These are phyloP conservation scores for Pythium oligandrum DNA, from an alignment of 352 stramenopile species.

Conservation along the genomic window DNA sequence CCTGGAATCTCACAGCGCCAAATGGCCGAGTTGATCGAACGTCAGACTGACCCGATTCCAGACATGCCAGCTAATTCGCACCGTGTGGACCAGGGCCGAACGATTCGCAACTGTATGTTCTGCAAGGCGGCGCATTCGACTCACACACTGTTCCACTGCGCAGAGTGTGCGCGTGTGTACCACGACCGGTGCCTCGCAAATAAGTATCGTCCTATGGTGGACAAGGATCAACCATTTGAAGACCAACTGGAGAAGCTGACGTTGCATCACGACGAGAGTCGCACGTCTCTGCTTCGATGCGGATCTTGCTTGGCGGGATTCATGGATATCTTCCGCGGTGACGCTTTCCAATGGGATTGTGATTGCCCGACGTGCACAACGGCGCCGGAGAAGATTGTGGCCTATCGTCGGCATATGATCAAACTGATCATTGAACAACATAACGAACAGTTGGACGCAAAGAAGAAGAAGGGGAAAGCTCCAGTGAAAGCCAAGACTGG, in stretches of 20 bases:
- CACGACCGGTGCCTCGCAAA: slow-evolving; percentile 15
- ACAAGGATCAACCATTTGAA: slow-evolving; percentile 6
- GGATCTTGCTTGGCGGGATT: slow-evolving; percentile 12
- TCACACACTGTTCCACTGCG: slow-evolving; percentile 7
- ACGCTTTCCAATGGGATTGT: slow-evolving; percentile 11
- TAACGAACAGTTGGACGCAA: slow-evolving; percentile 9
- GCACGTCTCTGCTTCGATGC: slow-evolving; percentile 9
- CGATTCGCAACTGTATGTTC: slow-evolving; percentile 1
- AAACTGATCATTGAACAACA: slow-evolving; percentile 18
- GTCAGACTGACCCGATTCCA: not conserved
- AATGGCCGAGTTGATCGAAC: slow-evolving; percentile 8
- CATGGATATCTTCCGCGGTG: slow-evolving; percentile 11
- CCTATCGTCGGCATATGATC: slow-evolving; percentile 10
- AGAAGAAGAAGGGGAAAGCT: not conserved
- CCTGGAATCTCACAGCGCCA: slow-evolving; percentile 13
- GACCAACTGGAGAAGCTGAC: slow-evolving; percentile 6
- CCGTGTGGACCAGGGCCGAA: slow-evolving; percentile 3
- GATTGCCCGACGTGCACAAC: slow-evolving; percentile 10
- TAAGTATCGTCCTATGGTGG: not conserved
- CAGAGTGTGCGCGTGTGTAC: slow-evolving; percentile 12
- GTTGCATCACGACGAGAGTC: slow-evolving; percentile 3
- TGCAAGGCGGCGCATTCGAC: slow-evolving; percentile 7
- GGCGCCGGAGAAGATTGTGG: slow-evolving; percentile 5
- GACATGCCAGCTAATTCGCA: not conserved
- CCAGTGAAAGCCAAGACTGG: not conserved